phyloP scores from a whole-genome alignment of 1,284 basidiomycete species.

The Porogramme epimiltina region DNA sequence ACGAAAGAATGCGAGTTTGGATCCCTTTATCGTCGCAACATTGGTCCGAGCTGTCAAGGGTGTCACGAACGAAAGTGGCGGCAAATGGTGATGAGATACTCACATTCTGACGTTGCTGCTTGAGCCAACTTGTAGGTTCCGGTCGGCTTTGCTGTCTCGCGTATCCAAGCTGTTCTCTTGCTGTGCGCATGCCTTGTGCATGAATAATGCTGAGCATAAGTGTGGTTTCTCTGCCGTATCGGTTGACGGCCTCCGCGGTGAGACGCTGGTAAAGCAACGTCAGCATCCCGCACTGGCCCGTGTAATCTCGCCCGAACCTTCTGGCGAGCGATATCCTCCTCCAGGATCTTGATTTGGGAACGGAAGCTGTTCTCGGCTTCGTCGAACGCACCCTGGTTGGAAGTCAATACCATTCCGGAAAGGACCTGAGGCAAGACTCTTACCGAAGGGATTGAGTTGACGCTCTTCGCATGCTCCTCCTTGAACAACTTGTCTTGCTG shows the following conservation, averaged over 20 bases:
- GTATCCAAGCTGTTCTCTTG: constrained; percentile 50
- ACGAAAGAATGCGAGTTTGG: not conserved
- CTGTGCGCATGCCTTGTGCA: constrained; percentile 62
- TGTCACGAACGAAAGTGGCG: constrained; percentile 12
- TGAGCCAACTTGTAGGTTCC: constrained; percentile 58
- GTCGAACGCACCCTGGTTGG: constrained; percentile 56
- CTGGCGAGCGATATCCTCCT: constrained; percentile 75
- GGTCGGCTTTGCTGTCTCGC: constrained; percentile 44
- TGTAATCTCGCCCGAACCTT: constrained; percentile 18
- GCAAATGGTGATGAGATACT: constrained; percentile 19
- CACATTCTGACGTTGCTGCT: constrained; percentile 58
- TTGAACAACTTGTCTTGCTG: constrained; percentile 88
- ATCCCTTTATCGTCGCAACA: constrained; percentile 30
- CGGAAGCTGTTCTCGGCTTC: constrained; percentile 73
- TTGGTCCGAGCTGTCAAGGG: constrained; percentile 39
- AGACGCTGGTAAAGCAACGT: constrained; percentile 42
- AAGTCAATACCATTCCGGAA: not conserved
- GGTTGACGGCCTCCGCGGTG: constrained; percentile 54
- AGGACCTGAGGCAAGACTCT: constrained; percentile 6
- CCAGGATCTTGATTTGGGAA: constrained; percentile 69
- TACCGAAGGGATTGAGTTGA: constrained; percentile 31
- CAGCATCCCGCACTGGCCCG: constrained; percentile 4
- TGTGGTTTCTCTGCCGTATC: constrained; percentile 77
- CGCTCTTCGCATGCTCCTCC: constrained; percentile 65
- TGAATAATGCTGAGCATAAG: constrained; percentile 81